Conservation (phyloP, 306 rosid genomes). For the Begonia masoniana region DNA sequence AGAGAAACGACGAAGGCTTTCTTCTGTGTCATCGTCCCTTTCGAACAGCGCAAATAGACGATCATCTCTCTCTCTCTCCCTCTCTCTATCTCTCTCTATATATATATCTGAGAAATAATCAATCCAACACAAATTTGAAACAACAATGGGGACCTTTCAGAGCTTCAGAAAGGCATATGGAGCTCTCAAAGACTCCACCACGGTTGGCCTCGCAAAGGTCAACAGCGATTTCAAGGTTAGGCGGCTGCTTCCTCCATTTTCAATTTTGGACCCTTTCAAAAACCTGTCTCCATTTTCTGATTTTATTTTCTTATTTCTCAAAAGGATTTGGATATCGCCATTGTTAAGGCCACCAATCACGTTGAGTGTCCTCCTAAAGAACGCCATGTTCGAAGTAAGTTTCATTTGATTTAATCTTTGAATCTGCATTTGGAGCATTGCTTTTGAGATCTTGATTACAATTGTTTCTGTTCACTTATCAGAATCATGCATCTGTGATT, state of each 20-base stretch:
- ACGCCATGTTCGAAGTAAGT: constrained; percentile 86
- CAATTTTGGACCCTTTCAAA: background rate
- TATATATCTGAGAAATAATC: background rate
- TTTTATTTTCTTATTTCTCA: background rate
- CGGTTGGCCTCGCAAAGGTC: constrained; percentile 96
- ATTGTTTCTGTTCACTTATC: too few species aligned
- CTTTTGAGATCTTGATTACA: too few species aligned
- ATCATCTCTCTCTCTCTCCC: background rate
- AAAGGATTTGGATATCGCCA: constrained; percentile 90
- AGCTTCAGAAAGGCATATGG: constrained; percentile 83
- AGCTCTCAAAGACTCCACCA: constrained; percentile 91
- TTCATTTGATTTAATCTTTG: constrained; percentile 1
- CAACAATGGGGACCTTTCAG: constrained; percentile 60
- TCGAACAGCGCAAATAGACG: background rate
- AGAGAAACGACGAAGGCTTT: too few species aligned
- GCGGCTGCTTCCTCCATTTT: background rate
- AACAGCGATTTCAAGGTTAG: constrained; percentile 81
- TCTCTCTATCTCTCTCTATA: background rate
- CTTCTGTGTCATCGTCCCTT: background rate
- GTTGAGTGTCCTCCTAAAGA: constrained; percentile 86
- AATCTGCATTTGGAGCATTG: too few species aligned
- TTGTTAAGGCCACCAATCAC: constrained; percentile 89
- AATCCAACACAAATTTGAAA: background rate
- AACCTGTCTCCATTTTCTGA: too few species aligned
- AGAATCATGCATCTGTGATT: too few species aligned